Conservation (phyloP, 164 flowering plant genomes). For the Aristolochia fimbriata region DNA sequence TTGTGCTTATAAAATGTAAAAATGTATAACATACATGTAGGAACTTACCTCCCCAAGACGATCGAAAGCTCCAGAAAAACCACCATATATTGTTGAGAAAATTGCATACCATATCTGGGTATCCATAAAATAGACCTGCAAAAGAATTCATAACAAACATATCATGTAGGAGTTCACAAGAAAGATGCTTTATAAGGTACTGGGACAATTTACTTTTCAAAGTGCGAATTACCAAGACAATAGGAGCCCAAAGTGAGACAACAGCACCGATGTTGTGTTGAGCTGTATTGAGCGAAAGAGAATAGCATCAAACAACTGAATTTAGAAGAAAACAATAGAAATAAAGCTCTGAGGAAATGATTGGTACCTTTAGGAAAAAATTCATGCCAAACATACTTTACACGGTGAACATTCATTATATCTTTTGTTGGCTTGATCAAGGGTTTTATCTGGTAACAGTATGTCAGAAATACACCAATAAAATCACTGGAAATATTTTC, state of each 20-base stretch:
- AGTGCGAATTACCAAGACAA: conserved; percentile 62
- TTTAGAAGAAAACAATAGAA: background rate
- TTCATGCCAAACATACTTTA: conserved; percentile 84
- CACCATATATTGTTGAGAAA: conserved; percentile 82
- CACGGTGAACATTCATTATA: conserved; percentile 56
- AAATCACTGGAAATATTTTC: too few relatives aligned
- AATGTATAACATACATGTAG: too few relatives aligned
- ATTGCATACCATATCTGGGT: conserved; percentile 96
- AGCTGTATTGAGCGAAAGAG: conserved; percentile 50
- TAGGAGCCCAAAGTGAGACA: conserved; percentile 80
- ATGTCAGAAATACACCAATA: too few relatives aligned
- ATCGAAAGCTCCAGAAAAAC: conserved; percentile 79
- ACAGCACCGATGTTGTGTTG: conserved; percentile 69
- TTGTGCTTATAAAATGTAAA: background rate
- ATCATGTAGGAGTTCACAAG: too few relatives aligned
- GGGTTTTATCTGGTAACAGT: conserved; percentile 57
- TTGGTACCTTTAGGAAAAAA: conserved; percentile 78
- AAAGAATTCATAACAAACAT: too few relatives aligned
- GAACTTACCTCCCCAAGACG: conserved; percentile 93
- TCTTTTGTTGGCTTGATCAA: conserved; percentile 79
- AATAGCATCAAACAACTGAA: background rate
- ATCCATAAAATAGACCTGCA: conserved; percentile 97
- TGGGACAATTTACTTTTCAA: too few relatives aligned
- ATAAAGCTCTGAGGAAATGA: background rate
- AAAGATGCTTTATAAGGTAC: too few relatives aligned